phyloP scores from a whole-genome alignment of 2,329 filamentous ascomycete genomes.

The Penicillium rolfsii region DNA sequence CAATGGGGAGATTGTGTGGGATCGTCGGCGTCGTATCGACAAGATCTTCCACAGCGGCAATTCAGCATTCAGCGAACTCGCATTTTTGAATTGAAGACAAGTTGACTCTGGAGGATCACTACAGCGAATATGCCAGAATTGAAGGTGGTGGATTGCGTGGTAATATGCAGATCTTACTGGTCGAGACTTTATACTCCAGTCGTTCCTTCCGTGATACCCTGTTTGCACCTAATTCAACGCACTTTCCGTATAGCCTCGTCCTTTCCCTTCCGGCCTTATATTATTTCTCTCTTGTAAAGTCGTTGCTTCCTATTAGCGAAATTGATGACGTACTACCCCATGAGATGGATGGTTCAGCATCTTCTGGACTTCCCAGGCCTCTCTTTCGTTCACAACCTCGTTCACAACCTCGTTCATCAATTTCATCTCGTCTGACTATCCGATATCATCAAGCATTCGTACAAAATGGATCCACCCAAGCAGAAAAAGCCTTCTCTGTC shows the following conservation, averaged over 20 bases:
- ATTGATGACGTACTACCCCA: not conserved
- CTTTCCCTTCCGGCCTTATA: not conserved
- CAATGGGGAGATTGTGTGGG: slow-evolving; percentile 53
- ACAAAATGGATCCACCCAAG: slow-evolving; percentile 19
- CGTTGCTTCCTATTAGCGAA: not conserved
- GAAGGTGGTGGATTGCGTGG: not conserved
- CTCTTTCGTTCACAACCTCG: not conserved
- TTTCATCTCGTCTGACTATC: not conserved
- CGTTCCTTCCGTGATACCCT: slow-evolving; percentile 11
- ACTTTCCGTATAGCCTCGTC: not conserved
- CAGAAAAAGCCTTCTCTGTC: slow-evolving; percentile 20
- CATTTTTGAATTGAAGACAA: slow-evolving; percentile 29
- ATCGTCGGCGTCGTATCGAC: slow-evolving; percentile 53
- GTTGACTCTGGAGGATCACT: not conserved
- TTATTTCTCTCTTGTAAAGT: not conserved
- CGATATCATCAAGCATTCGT: not conserved
- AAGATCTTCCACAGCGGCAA: slow-evolving; percentile 53
- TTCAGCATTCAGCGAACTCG: slow-evolving; percentile 36
- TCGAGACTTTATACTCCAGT: not conserved
- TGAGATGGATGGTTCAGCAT: no score
- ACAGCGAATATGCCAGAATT: not conserved
- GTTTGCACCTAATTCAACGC: not conserved
- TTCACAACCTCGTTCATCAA: not conserved
- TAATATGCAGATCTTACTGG: not conserved
- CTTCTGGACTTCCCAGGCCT: not conserved